Percentiles rank a stretch among this genome's conserved stretches.
Evolutionary conservation across 176 grass and related monocot species (phyloP).

Genomic region (Triticum dicoccoides): DNA sequence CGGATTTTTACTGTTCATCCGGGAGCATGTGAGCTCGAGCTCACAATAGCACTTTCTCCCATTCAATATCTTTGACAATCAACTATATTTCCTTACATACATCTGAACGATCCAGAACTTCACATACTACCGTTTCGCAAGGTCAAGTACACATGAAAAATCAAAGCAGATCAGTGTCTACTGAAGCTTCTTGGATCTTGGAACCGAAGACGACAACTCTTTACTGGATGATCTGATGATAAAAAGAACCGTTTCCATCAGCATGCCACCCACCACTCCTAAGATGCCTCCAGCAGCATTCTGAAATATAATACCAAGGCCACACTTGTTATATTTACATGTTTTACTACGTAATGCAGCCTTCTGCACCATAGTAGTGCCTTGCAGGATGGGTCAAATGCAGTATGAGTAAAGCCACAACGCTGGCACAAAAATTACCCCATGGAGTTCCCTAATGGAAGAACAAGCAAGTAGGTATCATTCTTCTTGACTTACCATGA

Average conservation of each 20-base stretch:
- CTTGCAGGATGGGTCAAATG: background rate
- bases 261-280: constrained; percentile 77
- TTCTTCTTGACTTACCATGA: constrained; percentile 56
- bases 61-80: background rate
- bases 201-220: constrained; percentile 45
- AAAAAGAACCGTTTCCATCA: constrained; percentile 83
- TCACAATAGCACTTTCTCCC: background rate
- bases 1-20: too few species aligned
- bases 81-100: background rate
- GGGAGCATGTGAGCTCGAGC: too few species aligned
- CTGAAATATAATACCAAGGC: constrained; percentile 36
- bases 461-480: background rate
- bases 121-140: background rate
- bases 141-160: background rate
- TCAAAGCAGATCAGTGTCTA: constrained; percentile 13
- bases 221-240: constrained; percentile 74
- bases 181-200: constrained; percentile 55
- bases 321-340: background rate
- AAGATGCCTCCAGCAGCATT: constrained; percentile 94
- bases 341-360: background rate
- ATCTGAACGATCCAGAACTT: background rate
- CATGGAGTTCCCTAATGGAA: background rate
- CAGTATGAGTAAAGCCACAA: background rate
- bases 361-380: background rate
- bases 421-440: background rate